phyloP scores from a whole-genome alignment of 2,329 filamentous ascomycete species.

The Diaporthe sp. region DNA sequence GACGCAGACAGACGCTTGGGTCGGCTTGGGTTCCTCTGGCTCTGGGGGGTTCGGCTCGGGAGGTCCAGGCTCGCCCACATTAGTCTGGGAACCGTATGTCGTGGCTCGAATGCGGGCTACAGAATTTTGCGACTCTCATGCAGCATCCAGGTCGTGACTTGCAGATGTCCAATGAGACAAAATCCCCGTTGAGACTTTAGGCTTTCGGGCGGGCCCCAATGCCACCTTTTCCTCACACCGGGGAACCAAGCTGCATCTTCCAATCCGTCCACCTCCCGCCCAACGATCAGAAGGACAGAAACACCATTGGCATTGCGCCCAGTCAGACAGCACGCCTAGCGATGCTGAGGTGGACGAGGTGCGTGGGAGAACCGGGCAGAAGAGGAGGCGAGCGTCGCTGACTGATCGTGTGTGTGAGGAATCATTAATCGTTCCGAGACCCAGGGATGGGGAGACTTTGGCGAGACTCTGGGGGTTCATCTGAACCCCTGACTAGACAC shows the following conservation, averaged over 20 bases:
- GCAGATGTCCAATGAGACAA: constrained; percentile 40
- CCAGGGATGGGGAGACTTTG: constrained; percentile 6
- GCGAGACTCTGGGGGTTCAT: neutral
- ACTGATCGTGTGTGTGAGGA: constrained; percentile 26
- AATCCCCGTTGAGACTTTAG: constrained; percentile 37
- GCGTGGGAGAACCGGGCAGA: neutral
- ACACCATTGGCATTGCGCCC: neutral
- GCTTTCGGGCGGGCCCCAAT: constrained; percentile 40
- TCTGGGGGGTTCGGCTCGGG: constrained; percentile 34
- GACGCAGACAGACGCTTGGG: constrained; percentile 28
- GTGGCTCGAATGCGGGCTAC: constrained; percentile 57
- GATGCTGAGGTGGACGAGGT: neutral
- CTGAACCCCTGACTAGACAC: constrained; percentile 21
- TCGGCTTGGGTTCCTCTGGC: constrained; percentile 20
- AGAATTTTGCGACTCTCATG: constrained; percentile 42
- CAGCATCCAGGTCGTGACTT: constrained; percentile 41
- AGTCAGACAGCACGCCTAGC: constrained; percentile 9
- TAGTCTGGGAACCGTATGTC: constrained; percentile 53
- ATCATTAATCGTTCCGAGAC: constrained; percentile 17
- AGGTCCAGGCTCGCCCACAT: constrained; percentile 50
- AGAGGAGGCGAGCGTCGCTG: constrained; percentile 17
- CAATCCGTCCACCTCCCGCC: constrained; percentile 12
- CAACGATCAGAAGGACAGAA: neutral
- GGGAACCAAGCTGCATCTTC: constrained; percentile 17
- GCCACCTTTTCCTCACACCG: constrained; percentile 22